phyloP scores from a whole-genome alignment of 345 rosid species.

The Geranium rotundifolium region DNA sequence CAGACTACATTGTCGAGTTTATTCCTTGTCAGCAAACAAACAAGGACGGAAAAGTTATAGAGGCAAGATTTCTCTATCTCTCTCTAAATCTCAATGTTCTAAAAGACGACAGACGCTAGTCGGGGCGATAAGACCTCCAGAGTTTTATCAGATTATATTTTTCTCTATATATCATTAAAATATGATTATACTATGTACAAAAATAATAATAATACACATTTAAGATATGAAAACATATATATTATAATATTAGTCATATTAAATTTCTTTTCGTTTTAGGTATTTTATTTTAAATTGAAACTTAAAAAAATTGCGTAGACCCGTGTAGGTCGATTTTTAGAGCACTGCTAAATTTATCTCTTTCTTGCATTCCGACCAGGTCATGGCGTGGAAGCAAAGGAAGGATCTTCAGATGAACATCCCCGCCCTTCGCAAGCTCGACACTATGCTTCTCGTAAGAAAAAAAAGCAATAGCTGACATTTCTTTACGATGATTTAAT shows the following conservation, averaged over 20 bases:
- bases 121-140: too few relatives aligned
- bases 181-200: too few relatives aligned
- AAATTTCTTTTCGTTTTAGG: too few relatives aligned
- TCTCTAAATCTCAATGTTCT: background rate
- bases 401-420: conserved; percentile 56
- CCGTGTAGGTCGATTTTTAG: background rate
- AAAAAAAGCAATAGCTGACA: background rate
- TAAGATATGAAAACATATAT: too few relatives aligned
- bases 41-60: conserved; percentile 18
- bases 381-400: conserved; percentile 77
- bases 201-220: too few relatives aligned
- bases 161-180: too few relatives aligned
- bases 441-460: conserved; percentile 81
- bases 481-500: background rate
- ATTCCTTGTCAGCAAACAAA: conserved; percentile 51
- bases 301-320: too few relatives aligned
- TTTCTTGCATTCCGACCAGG: conserved; percentile 21
- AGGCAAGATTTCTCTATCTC: conserved; percentile 18
- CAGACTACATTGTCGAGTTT: conserved; percentile 60
- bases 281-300: too few relatives aligned
- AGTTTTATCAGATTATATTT: too few relatives aligned
- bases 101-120: too few relatives aligned
- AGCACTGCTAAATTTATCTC: background rate
- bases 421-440: conserved; percentile 51
- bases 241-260: too few relatives aligned